Evolutionary conservation across 2,329 filamentous ascomycete species (phyloP), one percentile per base, ranked within the genome.

Genomic region (Penicillium sp.): DNA sequence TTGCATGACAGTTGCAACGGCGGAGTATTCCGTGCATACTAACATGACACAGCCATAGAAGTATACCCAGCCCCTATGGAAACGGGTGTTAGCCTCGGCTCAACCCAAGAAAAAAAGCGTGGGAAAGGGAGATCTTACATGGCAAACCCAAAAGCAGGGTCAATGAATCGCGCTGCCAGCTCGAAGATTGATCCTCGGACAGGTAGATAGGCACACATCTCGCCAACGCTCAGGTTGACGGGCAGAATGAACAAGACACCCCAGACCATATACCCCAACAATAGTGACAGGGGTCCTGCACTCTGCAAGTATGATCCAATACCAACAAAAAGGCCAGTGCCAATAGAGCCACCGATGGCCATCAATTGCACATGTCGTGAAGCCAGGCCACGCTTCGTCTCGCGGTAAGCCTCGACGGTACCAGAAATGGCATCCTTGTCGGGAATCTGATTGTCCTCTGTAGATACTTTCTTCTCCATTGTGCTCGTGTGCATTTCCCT

Each of bases 151-250:
- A 76, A 67, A 0, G 75, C 75, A 9, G 76, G 76, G 56, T 80
- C 77, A 11, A 76, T 67, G 60, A 79, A 73, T 63, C 78, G 69
- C 60, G 77, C 66, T 51, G 78, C 69, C 70, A 79, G 61, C 60
- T 77, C 64, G 9, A 77, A 74, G 44, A 78, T 76, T 0, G 69
- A 73, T 28, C 78, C 77, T 24, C 72, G 75, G 18, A 80, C 70
- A 57, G 71, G 49, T 60, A 71, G 50, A 65, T 68, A 55, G 58
- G 64, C 60, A 33, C 55, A 58, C 63, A 67, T 65, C 33, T 67
- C 64, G 0, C 64, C 65, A 16, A 67, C 62, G 22, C 61, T 63
- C 22, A 69, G 54, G 54, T 70, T 68, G 25, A 63, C 60, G 2
- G 67, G 67, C 53, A 66, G 60, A 44, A 70, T 63, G 40, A 69